Conservation (phyloP, 2,329 filamentous ascomycete genomes). For the Calonectria pseudoturangicola region DNA sequence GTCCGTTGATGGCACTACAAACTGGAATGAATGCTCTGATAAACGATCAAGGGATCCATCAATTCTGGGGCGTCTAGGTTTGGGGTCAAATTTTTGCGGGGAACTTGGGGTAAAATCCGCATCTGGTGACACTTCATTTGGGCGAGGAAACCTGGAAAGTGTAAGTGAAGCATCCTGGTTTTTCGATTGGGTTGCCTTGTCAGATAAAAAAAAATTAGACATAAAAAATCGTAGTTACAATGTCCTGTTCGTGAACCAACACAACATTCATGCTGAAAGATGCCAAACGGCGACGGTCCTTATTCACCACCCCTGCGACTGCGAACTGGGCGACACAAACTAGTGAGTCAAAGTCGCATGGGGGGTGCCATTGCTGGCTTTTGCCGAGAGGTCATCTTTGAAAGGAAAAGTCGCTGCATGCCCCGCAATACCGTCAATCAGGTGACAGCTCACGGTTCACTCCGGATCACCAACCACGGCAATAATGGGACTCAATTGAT, state of each 20-base stretch:
- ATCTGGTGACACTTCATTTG: constrained; percentile 8
- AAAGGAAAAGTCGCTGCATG: constrained; percentile 29
- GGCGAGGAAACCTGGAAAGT: neutral
- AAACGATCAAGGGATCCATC: too few relatives aligned
- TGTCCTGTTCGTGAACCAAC: neutral
- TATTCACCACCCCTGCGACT: constrained; percentile 32
- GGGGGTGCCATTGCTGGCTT: constrained; percentile 28
- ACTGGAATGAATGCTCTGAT: too few relatives aligned
- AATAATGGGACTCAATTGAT: constrained; percentile 19
- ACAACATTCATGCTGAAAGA: constrained; percentile 1
- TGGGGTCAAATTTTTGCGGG: constrained; percentile 31
- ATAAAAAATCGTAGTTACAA: neutral
- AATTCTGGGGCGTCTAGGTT: neutral
- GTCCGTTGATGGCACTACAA: too few relatives aligned
- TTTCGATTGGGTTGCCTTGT: neutral
- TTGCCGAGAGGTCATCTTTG: constrained; percentile 28
- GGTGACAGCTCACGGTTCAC: constrained; percentile 36
- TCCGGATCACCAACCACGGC: constrained; percentile 27
- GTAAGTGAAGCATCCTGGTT: constrained; percentile 7
- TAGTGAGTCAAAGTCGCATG: constrained; percentile 35
- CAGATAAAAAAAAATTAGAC: neutral
- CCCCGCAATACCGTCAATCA: constrained; percentile 41
- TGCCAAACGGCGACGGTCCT: constrained; percentile 1
- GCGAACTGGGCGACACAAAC: constrained; percentile 11
- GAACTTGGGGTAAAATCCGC: constrained; percentile 33